Evolutionary conservation across 139 green algal species (phyloP), one percentile per base, ranked within the genome.

Genomic region (Micractinium conductrix): DNA sequence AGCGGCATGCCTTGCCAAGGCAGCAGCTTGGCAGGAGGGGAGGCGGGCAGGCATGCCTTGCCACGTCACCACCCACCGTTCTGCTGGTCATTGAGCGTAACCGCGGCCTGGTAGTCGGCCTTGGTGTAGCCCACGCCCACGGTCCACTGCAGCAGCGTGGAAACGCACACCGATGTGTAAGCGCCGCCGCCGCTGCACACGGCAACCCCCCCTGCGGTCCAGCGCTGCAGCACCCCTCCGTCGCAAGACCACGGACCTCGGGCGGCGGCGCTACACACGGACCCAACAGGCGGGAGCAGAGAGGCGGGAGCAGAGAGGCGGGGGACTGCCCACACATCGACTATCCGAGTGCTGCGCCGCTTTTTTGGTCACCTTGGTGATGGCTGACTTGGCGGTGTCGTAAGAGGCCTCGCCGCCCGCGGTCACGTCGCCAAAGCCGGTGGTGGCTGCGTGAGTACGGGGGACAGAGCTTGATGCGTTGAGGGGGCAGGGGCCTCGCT

Each of bases 331-430:
- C 1, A n/a, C n/a, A n/a, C n/a, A n/a, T n/a, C n/a, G n/a, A n/a
- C n/a, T n/a, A n/a, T n/a, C n/a, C n/a, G n/a, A n/a, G n/a, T n/a
- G n/a, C n/a, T n/a, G n/a, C n/a, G n/a, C n/a, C n/a, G n/a, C n/a
- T n/a, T n/a, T n/a, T n/a, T n/a, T n/a, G n/a, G n/a, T n/a, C 80
- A 85, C 80, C 80, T 80, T 87, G 50, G 88, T 87, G 50, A 93
- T 74, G n/a, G 78, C 70, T 9, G 38, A 48, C 84, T 91, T 92
- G 70, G 85, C 69, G 55, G 89, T 83, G 74, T 93, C 90, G 42
- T 90, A 93, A 7, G 72, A 75, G 28, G 45, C 80, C 71, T 92
- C 79, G 48, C 67, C 86, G 63, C 90, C 90, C 22, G 81, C 71
- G 9, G 90, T 86, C 21, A 90, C n/a, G 74, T 83, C 71, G 48